Percentiles rank a stretch among this genome's conserved stretches.
phyloP scores from a whole-genome alignment of 495 filamentous ascomycete species.

The Diplogelasinospora grovesii region DNA sequence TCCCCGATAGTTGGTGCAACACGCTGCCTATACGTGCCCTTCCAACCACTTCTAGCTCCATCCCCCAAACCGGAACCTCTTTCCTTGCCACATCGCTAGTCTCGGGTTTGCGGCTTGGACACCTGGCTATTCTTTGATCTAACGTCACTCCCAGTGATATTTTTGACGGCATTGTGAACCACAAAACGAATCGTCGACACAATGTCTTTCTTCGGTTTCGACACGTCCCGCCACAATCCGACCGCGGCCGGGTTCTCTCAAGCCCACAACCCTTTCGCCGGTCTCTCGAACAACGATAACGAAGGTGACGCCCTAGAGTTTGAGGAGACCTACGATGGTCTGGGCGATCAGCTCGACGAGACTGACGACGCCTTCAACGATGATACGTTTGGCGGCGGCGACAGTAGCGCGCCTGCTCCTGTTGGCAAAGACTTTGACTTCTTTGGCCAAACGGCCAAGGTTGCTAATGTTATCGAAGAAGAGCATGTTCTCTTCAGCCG shows the following conservation, averaged over 20 bases:
- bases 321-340: conserved; percentile 95
- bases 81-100: no score
- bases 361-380: conserved; percentile 94
- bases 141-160: conserved; percentile 10
- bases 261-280: conserved; percentile 81
- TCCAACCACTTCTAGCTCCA: no score
- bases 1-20: no score
- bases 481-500: conserved; percentile 78
- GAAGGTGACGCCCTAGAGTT: conserved; percentile 85
- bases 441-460: conserved; percentile 82
- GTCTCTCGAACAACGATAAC: conserved; percentile 61
- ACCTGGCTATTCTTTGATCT: conserved; percentile 2
- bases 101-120: no score
- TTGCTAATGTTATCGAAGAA: conserved; percentile 76
- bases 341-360: conserved; percentile 87
- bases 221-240: conserved; percentile 54
- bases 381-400: conserved; percentile 78
- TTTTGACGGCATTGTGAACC: not conserved
- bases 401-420: conserved; percentile 22
- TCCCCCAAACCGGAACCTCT: no score
- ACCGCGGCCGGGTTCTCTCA: conserved; percentile 69
- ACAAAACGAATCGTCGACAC: not conserved
- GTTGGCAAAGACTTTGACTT: conserved; percentile 97
- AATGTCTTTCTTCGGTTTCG: conserved; percentile 76
- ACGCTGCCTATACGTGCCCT: no score